Evolutionary conservation across 495 filamentous ascomycete species (phyloP).

Genomic region (Annulohypoxylon nitens): DNA sequence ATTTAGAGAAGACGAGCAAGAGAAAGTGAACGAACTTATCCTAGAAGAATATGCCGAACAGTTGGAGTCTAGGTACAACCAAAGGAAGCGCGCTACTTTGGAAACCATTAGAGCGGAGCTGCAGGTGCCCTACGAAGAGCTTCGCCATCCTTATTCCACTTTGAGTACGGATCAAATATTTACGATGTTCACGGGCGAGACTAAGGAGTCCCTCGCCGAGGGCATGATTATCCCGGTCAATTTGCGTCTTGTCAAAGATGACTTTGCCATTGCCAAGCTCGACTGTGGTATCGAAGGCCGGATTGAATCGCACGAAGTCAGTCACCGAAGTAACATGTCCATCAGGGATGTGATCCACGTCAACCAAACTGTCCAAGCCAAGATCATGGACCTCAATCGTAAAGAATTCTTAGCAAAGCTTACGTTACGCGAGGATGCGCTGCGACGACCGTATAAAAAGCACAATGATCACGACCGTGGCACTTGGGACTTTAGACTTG

Average conservation of each 20-base stretch:
- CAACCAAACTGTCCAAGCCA: slow-evolving; percentile 88
- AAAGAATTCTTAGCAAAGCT: slow-evolving; percentile 84
- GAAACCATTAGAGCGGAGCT: slow-evolving; percentile 97
- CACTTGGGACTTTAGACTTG: slow-evolving; percentile 88
- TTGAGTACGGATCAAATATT: slow-evolving; percentile 87
- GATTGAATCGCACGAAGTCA: slow-evolving; percentile 78
- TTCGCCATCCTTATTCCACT: slow-evolving; percentile 82
- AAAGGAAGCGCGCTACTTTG: slow-evolving; percentile 94
- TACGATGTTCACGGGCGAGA: slow-evolving; percentile 97
- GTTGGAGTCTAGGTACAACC: slow-evolving; percentile 89
- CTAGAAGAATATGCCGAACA: slow-evolving; percentile 97
- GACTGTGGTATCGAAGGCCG: slow-evolving; percentile 94
- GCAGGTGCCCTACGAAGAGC: slow-evolving; percentile 91
- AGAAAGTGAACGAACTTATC: slow-evolving; percentile 95
- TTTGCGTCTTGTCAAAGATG: slow-evolving; percentile 87
- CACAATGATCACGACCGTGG: slow-evolving; percentile 75
- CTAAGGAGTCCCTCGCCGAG: slow-evolving; percentile 79
- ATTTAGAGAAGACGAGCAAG: slow-evolving; percentile 89
- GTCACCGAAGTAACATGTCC: slow-evolving; percentile 65
- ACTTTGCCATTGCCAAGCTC: slow-evolving; percentile 91
- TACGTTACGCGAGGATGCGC: slow-evolving; percentile 81
- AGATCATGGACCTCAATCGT: slow-evolving; percentile 85
- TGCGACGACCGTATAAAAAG: slow-evolving; percentile 76
- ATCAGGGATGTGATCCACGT: slow-evolving; percentile 71
- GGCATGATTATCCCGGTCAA: slow-evolving; percentile 93